phyloP scores from a whole-genome alignment of 2,329 filamentous ascomycete genomes.

The Diaporthe citriasiana region DNA sequence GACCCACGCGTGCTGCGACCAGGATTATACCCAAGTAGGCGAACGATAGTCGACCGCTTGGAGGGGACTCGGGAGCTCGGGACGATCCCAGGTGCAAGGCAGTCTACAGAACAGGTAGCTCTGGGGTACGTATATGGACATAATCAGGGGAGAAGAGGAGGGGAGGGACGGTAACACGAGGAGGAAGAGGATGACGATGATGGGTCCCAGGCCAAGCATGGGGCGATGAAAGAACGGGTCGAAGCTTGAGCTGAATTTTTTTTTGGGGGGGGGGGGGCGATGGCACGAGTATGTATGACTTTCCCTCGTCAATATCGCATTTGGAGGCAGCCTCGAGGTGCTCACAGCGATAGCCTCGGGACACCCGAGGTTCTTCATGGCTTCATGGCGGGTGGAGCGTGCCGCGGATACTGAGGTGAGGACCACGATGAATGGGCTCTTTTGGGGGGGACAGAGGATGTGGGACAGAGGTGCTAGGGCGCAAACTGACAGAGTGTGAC shows the following conservation, averaged over 20 bases:
- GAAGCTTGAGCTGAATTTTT: constrained; percentile 14
- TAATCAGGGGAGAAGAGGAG: neutral
- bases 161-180: constrained; percentile 19
- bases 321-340: neutral
- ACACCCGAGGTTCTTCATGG: constrained; percentile 5
- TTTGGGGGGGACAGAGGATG: no score
- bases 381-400: constrained; percentile 17
- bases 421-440: constrained; percentile 21
- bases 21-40: constrained; percentile 39
- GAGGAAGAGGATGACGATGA: constrained; percentile 35
- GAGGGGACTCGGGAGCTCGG: constrained; percentile 37
- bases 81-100: constrained; percentile 28
- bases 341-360: constrained; percentile 4
- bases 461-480: neutral
- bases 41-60: constrained; percentile 29
- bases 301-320: neutral
- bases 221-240: constrained; percentile 10
- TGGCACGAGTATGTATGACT: constrained; percentile 8
- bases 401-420: neutral
- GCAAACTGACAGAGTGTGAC: constrained; percentile 32
- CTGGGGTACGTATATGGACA: constrained; percentile 1
- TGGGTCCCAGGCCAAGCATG: constrained; percentile 20
- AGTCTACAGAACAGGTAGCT: constrained; percentile 18
- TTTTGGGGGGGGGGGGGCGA: no score
- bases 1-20: constrained; percentile 43